These are phyloP conservation scores for Penicillium sp. DNA, from an alignment of 2,329 filamentous ascomycete species.

Conservation along the genomic window DNA sequence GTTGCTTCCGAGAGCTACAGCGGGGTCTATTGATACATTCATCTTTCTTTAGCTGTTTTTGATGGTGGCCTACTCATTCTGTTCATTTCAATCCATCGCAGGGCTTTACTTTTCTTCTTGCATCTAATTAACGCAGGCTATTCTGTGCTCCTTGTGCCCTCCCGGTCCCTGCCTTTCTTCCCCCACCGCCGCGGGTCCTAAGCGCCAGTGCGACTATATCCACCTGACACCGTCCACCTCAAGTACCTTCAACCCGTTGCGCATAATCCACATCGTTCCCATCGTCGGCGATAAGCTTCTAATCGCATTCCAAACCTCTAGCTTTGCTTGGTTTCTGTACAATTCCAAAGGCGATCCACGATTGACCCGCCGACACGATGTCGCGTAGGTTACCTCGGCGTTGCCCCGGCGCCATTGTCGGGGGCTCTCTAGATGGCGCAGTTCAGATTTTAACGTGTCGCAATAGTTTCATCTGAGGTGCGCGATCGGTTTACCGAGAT, in stretches of 20 bases:
- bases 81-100: not conserved
- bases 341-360: not conserved
- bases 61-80: not conserved
- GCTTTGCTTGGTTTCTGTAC: not conserved
- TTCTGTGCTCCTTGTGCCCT: conserved; percentile 3
- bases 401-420: conserved; percentile 21
- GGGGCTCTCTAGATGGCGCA: conserved; percentile 22
- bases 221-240: conserved; percentile 17
- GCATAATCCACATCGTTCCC: conserved; percentile 10
- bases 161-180: conserved; percentile 17
- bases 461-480: conserved; percentile 50
- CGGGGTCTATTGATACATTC: not conserved
- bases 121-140: not conserved
- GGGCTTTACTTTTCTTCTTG: not conserved
- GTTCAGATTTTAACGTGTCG: conserved; percentile 14
- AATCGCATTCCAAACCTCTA: not conserved
- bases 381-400: conserved; percentile 36
- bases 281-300: conserved; percentile 3
- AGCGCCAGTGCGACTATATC: conserved; percentile 38
- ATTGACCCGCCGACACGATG: conserved; percentile 29
- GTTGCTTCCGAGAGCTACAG: not conserved
- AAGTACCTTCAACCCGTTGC: conserved; percentile 11
- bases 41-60: not conserved
- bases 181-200: conserved; percentile 37
- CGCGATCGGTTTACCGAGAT: conserved; percentile 56